Conservation (phyloP, 2,329 filamentous ascomycete species). For the Fusarium sororula region DNA sequence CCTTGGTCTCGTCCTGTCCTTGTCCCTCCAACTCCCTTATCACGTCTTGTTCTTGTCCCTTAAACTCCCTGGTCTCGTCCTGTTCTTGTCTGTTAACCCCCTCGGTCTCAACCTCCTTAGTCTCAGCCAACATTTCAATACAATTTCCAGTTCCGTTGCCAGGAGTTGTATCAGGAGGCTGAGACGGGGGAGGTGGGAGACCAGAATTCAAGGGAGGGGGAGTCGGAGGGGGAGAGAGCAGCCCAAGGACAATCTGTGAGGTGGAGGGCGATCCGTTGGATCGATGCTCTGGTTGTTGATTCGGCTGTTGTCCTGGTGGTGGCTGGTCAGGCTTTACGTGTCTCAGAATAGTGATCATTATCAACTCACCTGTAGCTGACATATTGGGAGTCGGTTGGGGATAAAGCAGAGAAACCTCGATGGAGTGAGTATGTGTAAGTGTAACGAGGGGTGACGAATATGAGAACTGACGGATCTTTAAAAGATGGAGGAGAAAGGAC, state of each 20-base stretch:
- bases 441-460: not conserved
- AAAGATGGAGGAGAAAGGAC: not conserved
- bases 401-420: not conserved
- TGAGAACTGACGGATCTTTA: not conserved
- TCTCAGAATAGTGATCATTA: not conserved
- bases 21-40: too few relatives aligned
- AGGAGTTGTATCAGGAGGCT: not conserved
- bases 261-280: too few relatives aligned
- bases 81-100: not conserved
- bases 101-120: not conserved
- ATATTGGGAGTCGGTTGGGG: not conserved
- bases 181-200: not conserved
- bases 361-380: not conserved
- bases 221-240: too few relatives aligned
- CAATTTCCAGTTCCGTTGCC: not conserved
- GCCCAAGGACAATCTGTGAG: too few relatives aligned
- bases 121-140: not conserved
- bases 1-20: too few relatives aligned
- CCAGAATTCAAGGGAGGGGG: not conserved
- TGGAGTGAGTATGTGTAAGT: not conserved
- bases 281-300: too few relatives aligned
- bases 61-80: not conserved
- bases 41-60: too few relatives aligned
- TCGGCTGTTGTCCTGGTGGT: not conserved
- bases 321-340: not conserved